Base-by-base conservation (phyloP, 495 filamentous ascomycete species). In the Letharia columbiana region DNA sequence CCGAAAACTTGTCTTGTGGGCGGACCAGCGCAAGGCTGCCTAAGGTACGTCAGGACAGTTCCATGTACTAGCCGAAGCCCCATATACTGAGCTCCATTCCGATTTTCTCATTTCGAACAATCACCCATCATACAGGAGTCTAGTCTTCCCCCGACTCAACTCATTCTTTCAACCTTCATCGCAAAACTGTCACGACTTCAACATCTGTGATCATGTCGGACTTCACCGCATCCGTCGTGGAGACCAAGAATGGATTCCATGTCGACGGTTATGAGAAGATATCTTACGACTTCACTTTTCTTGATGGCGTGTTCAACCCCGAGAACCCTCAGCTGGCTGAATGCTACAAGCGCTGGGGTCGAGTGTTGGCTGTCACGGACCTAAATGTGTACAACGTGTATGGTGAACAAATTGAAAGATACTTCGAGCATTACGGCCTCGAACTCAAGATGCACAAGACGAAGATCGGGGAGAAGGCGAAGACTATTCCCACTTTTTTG, bases 261-360 rank as follows among this genome's bases (percentile, higher is more conserved):
- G 84, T 87, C 60, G 79, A 81, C 64, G 86, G 85, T 37, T 85
- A 84, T 67, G 85, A 87, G 75, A 87, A 84, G 72, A 87, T 88
- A 68, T 80, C 83, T 62, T 87, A 88, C 71, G 84, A 86, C 67
- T 88, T 88, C 74, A 79, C 81, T 40, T 88, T 88, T 73, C 75
- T 87, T 20, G 84, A 88, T 66, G 81, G 78, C n/a, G 76, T 87
- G 60, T 88, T 88, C 72, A 70, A 83, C 68, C 66, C 71, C 3
- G 64, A 77, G 60, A 84, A 86, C 47, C 42, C 70, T 4, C 74
- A 86, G 47, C 78, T 87, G 8, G 84, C 83, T 10, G 72, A 82
- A 17, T 82, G 81, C 71, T 88, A 86, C 74, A 73, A 79, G 72
- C 73, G 71, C 64, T 87, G 83, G 84, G 79, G 78, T 4, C 77